A percentile compares a stretch with the other conserved stretches of the same genome.
Conservation (phyloP, 768 basidiomycete genomes). For the Rossbeevera mucosa region DNA sequence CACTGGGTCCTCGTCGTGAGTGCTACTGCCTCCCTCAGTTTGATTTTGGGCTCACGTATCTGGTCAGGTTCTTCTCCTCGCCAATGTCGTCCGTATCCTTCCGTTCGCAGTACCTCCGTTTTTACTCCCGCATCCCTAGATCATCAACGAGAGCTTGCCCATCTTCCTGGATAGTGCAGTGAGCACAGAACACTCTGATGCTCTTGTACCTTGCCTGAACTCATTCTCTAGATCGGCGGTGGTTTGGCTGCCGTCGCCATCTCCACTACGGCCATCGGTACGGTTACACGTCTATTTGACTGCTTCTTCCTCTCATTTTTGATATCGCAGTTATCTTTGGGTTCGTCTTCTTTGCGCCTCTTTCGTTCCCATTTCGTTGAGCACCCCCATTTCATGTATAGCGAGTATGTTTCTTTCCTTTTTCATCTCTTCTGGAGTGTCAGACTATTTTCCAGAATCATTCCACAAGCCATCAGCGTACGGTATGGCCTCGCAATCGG, state of each 20-base stretch:
- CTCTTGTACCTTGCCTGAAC: conserved; percentile 52
- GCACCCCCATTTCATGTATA: conserved; percentile 12
- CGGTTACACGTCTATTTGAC: conserved; percentile 12
- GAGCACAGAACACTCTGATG: conserved; percentile 36
- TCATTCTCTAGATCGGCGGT: conserved; percentile 46
- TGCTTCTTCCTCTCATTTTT: background rate
- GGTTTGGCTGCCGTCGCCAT: conserved; percentile 73
- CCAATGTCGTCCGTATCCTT: conserved; percentile 67
- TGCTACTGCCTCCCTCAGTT: background rate
- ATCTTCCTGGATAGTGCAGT: conserved; percentile 77
- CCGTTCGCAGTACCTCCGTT: background rate
- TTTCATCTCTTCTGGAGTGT: background rate
- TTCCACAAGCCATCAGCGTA: conserved; percentile 69
- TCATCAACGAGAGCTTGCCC: conserved; percentile 79
- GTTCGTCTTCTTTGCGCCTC: conserved; percentile 40
- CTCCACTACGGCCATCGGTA: conserved; percentile 59
- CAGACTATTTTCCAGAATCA: conserved; percentile 41
- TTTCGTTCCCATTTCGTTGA: background rate
- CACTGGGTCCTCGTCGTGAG: conserved; percentile 93
- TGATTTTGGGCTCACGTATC: conserved; percentile 1
- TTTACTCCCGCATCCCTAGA: conserved; percentile 37
- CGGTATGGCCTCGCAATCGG: conserved; percentile 80
- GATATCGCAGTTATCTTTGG: conserved; percentile 69
- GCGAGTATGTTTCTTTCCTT: conserved; percentile 32
- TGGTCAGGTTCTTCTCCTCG: conserved; percentile 73